Conservation (phyloP, 345 rosid genomes). For the Ceriops decandra region DNA sequence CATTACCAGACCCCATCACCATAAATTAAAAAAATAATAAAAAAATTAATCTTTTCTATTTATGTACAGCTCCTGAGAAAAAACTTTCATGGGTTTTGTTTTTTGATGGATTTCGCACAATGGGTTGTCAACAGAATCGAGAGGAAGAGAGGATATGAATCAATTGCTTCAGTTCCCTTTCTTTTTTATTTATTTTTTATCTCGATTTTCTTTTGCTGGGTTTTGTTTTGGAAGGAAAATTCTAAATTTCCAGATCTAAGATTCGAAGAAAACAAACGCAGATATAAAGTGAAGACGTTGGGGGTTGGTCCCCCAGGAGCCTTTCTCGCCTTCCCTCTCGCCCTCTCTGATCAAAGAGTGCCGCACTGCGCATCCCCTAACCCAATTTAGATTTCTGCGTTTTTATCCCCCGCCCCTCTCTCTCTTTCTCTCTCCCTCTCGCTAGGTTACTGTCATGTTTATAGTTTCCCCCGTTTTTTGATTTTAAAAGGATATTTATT, state of each 20-base stretch:
- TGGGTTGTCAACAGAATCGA: neutral
- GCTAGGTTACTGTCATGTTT: neutral
- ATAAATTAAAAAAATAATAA: neutral
- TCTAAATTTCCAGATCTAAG: neutral
- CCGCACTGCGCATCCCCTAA: neutral
- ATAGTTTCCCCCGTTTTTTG: no score
- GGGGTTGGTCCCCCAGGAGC: neutral
- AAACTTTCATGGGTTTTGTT: neutral
- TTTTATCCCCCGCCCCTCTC: neutral
- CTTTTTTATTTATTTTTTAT: no score
- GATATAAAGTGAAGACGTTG: neutral
- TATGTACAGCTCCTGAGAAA: neutral
- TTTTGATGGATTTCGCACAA: neutral
- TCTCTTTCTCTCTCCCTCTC: neutral
- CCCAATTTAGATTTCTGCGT: neutral
- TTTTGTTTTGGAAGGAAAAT: neutral
- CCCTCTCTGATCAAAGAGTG: neutral
- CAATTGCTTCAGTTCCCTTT: neutral
- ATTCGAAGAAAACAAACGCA: neutral
- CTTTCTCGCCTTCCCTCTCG: neutral
- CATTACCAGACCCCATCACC: constrained; percentile 23
- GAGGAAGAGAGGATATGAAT: neutral
- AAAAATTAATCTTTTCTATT: neutral
- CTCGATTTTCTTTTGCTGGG: neutral
- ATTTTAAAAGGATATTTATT: no score